Evolutionary conservation across 2,329 filamentous ascomycete species (phyloP).

Genomic region (Aciculosporium take): DNA sequence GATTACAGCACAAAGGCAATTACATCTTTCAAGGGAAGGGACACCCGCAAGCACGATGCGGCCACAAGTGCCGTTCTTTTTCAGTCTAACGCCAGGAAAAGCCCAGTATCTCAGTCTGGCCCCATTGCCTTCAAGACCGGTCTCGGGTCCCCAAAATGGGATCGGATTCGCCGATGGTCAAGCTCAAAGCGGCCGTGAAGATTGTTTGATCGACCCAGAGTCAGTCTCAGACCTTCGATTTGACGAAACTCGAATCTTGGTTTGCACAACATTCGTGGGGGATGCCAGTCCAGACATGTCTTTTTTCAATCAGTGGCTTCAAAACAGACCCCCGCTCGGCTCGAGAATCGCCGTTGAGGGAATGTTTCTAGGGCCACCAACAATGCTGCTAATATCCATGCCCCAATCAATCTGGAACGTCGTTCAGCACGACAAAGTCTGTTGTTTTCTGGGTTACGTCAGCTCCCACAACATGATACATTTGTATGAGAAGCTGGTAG

Average conservation of each 20-base stretch:
- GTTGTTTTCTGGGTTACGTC: constrained; percentile 50
- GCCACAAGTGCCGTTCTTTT: constrained; percentile 34
- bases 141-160: constrained; percentile 16
- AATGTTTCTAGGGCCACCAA: constrained; percentile 54
- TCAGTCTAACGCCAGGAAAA: constrained; percentile 40
- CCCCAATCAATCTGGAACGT: constrained; percentile 48
- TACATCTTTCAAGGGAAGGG: constrained; percentile 27
- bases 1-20: constrained; percentile 29
- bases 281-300: constrained; percentile 52
- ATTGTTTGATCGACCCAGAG: constrained; percentile 31
- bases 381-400: constrained; percentile 53
- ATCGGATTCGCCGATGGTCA: constrained; percentile 12
- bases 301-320: constrained; percentile 52
- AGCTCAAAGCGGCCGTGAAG: constrained; percentile 15
- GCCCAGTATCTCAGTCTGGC: constrained; percentile 38
- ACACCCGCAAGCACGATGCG: constrained; percentile 31
- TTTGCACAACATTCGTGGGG: constrained; percentile 53
- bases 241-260: constrained; percentile 47
- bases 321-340: constrained; percentile 40
- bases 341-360: constrained; percentile 49
- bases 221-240: constrained; percentile 42
- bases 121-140: constrained; percentile 24
- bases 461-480: constrained; percentile 54
- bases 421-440: constrained; percentile 52
- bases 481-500: constrained; percentile 45